These are phyloP conservation scores for Fusarium sterilihyphosum DNA, from an alignment of 2,329 filamentous ascomycete genomes.

Conservation along the genomic window DNA sequence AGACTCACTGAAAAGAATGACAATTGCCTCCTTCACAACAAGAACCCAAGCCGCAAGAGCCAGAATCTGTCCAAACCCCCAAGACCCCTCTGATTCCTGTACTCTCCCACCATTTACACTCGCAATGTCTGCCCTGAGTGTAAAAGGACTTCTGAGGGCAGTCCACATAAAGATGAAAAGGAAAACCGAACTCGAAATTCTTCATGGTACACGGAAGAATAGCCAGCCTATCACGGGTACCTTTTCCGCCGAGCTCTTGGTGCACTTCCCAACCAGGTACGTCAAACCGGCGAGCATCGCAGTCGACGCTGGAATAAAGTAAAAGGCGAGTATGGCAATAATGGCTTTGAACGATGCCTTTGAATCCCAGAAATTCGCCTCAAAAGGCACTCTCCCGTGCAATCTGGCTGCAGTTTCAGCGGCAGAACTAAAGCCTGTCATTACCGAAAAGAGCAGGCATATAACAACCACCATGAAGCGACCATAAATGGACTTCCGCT, in stretches of 20 bases:
- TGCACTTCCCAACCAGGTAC: neutral
- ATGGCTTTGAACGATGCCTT: fast-evolving
- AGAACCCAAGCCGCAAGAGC: neutral
- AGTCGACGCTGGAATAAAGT: fast-evolving
- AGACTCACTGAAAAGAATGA: neutral
- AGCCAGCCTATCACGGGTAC: neutral
- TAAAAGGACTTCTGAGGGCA: neutral
- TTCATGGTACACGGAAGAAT: neutral
- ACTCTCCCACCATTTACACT: neutral
- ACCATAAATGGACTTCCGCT: neutral
- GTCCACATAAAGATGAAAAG: neutral
- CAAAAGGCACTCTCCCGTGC: neutral
- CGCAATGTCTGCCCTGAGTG: fast-evolving
- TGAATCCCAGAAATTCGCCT: neutral
- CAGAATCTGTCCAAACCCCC: neutral
- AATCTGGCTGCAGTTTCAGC: neutral
- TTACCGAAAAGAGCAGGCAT: neutral
- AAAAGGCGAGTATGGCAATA: fast-evolving
- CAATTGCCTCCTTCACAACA: fast-evolving
- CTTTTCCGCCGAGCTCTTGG: fast-evolving
- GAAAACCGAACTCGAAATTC: fast-evolving
- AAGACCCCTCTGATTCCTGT: neutral
- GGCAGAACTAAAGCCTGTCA: neutral
- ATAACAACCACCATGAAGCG: neutral
- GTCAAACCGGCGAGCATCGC: neutral